Conservation (phyloP, 2,329 filamentous ascomycete species). For the Neoarthrinium moseri region DNA sequence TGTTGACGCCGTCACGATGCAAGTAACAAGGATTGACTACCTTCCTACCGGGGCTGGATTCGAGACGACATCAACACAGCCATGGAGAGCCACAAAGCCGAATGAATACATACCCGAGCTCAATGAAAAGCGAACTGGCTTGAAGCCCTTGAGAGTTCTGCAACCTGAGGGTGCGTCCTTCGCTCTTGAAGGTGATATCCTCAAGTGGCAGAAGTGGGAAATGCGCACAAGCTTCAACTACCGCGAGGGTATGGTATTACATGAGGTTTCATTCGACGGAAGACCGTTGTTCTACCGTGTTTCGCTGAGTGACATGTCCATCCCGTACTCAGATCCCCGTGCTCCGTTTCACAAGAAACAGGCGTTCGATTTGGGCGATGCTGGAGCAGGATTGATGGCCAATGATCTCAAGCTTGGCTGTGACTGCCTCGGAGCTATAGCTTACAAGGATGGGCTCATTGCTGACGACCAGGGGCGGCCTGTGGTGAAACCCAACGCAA, state of each 20-base stretch:
- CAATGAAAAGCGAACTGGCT: constrained; percentile 32
- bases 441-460: constrained; percentile 51
- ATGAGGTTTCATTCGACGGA: constrained; percentile 61
- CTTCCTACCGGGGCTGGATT: not conserved
- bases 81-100: not conserved
- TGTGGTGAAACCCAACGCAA: constrained; percentile 54
- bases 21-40: constrained; percentile 3
- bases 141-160: constrained; percentile 70
- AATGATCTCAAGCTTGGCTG: constrained; percentile 68
- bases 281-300: constrained; percentile 59
- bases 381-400: constrained; percentile 60
- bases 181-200: constrained; percentile 25
- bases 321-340: constrained; percentile 63
- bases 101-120: constrained; percentile 7
- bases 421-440: constrained; percentile 67
- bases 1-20: constrained; percentile 2
- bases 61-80: not conserved
- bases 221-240: constrained; percentile 63
- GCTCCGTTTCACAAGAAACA: constrained; percentile 64
- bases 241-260: constrained; percentile 60
- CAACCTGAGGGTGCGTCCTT: constrained; percentile 49
- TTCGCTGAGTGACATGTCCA: constrained; percentile 60
- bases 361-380: constrained; percentile 69
- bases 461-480: constrained; percentile 54
- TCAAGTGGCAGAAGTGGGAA: constrained; percentile 46